Conservation (phyloP, 352 stramenopile genomes). For the Phytopythium kandeliae region DNA sequence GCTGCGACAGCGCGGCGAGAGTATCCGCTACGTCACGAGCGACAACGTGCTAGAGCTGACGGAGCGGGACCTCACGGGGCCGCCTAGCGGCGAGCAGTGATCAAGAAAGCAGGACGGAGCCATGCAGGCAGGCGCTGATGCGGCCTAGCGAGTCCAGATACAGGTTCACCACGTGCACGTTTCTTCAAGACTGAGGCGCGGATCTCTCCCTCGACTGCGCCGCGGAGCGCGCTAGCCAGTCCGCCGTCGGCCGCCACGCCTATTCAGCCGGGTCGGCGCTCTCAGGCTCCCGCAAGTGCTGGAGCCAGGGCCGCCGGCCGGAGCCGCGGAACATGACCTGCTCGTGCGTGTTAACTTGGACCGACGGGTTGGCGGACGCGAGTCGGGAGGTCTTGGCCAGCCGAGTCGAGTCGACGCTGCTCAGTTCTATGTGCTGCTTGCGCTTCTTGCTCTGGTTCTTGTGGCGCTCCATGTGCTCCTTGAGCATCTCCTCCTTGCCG, state of each 20-base stretch:
- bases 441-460: conserved; percentile 85
- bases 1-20: conserved; percentile 66
- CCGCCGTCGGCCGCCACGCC: too few relatives aligned
- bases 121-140: too few relatives aligned
- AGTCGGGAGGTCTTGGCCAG: conserved; percentile 75
- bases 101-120: too few relatives aligned
- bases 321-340: conserved; percentile 76
- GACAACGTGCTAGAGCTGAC: conserved; percentile 84
- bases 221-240: not conserved
- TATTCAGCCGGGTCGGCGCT: conserved; percentile 10
- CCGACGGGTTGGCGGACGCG: conserved; percentile 78
- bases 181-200: too few relatives aligned
- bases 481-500: conserved; percentile 61
- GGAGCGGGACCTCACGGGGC: conserved; percentile 60
- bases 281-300: conserved; percentile 50
- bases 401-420: conserved; percentile 72
- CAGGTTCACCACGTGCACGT: not conserved
- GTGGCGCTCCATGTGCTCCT: conserved; percentile 79
- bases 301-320: conserved; percentile 71
- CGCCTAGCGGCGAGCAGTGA: not conserved
- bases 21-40: conserved; percentile 61
- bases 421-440: conserved; percentile 82
- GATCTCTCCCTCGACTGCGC: too few relatives aligned
- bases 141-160: too few relatives aligned
- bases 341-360: conserved; percentile 87